Conservation (phyloP, 176 grass and related monocot genomes). For the Phoenix dactylifera region DNA sequence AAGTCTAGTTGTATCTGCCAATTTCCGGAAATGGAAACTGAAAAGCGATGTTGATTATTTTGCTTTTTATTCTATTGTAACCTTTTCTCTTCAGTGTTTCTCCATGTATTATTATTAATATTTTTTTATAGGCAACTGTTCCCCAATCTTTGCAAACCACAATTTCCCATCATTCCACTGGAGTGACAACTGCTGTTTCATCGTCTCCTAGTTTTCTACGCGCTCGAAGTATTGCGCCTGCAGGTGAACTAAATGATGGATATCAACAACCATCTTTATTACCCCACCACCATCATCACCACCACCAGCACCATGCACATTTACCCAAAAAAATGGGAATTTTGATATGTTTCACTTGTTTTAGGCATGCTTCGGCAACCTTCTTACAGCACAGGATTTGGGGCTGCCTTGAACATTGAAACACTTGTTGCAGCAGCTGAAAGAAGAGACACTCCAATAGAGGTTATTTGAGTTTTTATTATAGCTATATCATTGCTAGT, state of each 20-base stretch:
- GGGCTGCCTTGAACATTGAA: constrained; percentile 89
- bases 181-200: constrained; percentile 36
- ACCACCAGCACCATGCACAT: too few relatives aligned
- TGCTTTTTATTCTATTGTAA: constrained; percentile 2
- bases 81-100: constrained; percentile 3
- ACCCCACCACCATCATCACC: too few relatives aligned
- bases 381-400: constrained; percentile 71
- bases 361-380: constrained; percentile 69
- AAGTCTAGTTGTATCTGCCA: not conserved
- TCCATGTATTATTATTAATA: constrained; percentile 6
- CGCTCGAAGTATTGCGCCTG: constrained; percentile 47
- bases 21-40: too few relatives aligned
- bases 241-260: constrained; percentile 35
- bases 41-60: not conserved
- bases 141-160: constrained; percentile 42
- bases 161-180: constrained; percentile 38
- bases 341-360: constrained; percentile 2
- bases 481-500: too few relatives aligned
- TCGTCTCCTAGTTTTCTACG: constrained; percentile 45
- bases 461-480: constrained; percentile 49
- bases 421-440: constrained; percentile 96
- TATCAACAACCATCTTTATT: too few relatives aligned
- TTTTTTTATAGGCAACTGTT: constrained; percentile 25
- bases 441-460: constrained; percentile 72
- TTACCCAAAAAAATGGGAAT: too few relatives aligned